Evolutionary conservation across 2,329 filamentous ascomycete species (phyloP).

Genomic region (Hortaea werneckii): DNA sequence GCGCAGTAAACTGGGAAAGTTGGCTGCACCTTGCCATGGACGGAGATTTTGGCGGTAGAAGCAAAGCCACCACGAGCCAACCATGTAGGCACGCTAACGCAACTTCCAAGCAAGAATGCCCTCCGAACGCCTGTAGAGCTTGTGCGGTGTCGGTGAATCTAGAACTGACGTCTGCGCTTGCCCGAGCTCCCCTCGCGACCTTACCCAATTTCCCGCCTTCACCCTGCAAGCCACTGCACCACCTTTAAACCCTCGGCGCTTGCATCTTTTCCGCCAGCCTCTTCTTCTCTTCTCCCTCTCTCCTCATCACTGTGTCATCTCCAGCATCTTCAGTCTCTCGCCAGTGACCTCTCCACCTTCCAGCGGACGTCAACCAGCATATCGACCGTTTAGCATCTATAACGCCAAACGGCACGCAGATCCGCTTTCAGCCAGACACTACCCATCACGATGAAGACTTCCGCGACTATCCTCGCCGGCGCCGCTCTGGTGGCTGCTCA

Average conservation of each 20-base stretch:
- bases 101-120: too few species aligned
- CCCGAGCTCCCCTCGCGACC: neutral
- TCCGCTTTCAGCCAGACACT: neutral
- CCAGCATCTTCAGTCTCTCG: too few species aligned
- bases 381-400: too few species aligned
- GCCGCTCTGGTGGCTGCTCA: conserved; percentile 26
- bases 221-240: neutral
- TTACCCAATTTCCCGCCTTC: neutral
- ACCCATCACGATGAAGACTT: conserved; percentile 25
- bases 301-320: neutral
- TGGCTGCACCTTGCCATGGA: too few species aligned
- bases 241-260: neutral
- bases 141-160: neutral
- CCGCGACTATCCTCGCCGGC: conserved; percentile 21
- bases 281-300: neutral
- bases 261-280: neutral
- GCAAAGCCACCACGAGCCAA: too few species aligned
- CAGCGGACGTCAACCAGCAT: too few species aligned
- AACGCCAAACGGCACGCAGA: too few species aligned
- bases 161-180: neutral
- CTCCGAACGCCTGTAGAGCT: too few species aligned
- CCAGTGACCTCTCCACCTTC: too few species aligned
- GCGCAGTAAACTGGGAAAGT: too few species aligned
- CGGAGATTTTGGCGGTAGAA: too few species aligned
- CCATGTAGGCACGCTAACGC: too few species aligned